Evolutionary conservation across 208 protist genomes (phyloP), one percentile per base, ranked within the genome.

Genomic region (Trypanosoma cruzi): DNA sequence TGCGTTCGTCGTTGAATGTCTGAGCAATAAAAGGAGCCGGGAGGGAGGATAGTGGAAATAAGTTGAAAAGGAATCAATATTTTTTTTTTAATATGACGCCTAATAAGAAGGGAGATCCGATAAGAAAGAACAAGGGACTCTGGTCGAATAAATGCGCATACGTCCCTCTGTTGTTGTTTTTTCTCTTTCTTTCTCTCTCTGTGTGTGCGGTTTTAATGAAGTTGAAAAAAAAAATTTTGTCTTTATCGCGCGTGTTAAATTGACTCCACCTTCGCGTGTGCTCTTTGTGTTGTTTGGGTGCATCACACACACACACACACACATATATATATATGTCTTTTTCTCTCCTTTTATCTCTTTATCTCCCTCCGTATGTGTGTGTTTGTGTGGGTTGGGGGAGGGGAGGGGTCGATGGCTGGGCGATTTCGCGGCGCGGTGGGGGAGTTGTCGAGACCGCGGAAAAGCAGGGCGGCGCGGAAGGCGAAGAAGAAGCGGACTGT

Each of bases 351-450:
- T 20, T 55, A 8, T 55, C 18, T 55, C 18, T 55, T 14, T 55
- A 8, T n/a, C 24, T 53, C 48, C 18, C 48, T 53, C 18, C 48
- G 48, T 53, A 28, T 53, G 49, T 55, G 49, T 10, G 49, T 10
- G n/a, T 29, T 8, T n/a, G n/a, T n/a, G n/a, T n/a, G n/a, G n/a
- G n/a, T n/a, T n/a, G n/a, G n/a, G n/a, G n/a, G n/a, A 18, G 16
- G 8, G 48, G 11, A 22, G 31, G 10, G 37, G 28, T 2, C 14
- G 16, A 94, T 95, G 89, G 89, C 86, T 4, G 89, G 89, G 14
- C 86, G 80, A 58, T 95, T 95, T 60, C 82, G 89, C 32, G 89
- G 86, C 7, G 83, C 85, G 4, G 89, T 92, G 0, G 85, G 86
- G 4, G 89, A 86, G 66, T 65, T 91, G 57, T 75, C 81, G 32